These are phyloP conservation scores for Symbiotaphrina buchneri DNA, from an alignment of 495 filamentous ascomycete species.

Conservation along the genomic window DNA sequence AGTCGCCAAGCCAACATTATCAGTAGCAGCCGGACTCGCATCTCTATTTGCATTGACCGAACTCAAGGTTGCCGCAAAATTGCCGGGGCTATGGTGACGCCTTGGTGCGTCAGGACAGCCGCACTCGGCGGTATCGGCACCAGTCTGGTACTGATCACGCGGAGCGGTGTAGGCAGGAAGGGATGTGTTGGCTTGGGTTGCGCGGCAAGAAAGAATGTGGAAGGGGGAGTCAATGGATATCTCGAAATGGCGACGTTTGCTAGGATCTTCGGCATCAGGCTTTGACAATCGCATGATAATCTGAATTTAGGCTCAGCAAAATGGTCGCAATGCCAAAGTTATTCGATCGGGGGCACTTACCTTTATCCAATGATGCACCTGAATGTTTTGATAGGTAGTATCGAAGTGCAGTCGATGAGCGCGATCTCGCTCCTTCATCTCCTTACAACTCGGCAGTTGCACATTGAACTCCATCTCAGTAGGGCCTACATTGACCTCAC, in stretches of 20 bases:
- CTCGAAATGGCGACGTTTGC: constrained; percentile 81
- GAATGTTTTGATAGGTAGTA: constrained; percentile 87
- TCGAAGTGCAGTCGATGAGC: constrained; percentile 63
- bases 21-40: no score
- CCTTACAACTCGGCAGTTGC: constrained; percentile 73
- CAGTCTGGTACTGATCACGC: constrained; percentile 12
- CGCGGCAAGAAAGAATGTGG: constrained; percentile 83
- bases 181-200: constrained; percentile 74
- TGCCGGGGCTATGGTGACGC: constrained; percentile 16
- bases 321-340: constrained; percentile 8
- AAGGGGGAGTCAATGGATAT: constrained; percentile 98
- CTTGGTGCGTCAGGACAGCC: constrained; percentile 51
- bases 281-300: constrained; percentile 93
- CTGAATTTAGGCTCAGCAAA: constrained; percentile 19
- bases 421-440: constrained; percentile 61
- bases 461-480: constrained; percentile 97
- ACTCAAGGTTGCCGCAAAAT: no score
- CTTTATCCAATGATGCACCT: constrained; percentile 99
- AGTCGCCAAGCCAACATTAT: constrained; percentile 20
- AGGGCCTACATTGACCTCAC: constrained; percentile 48
- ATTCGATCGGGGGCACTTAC: constrained; percentile 22
- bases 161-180: constrained; percentile 66
- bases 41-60: constrained; percentile 18
- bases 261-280: constrained; percentile 55
- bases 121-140: constrained; percentile 31